Evolutionary conservation across 177 flowering plant species (phyloP).

Genomic region (Vitis hybrid): DNA sequence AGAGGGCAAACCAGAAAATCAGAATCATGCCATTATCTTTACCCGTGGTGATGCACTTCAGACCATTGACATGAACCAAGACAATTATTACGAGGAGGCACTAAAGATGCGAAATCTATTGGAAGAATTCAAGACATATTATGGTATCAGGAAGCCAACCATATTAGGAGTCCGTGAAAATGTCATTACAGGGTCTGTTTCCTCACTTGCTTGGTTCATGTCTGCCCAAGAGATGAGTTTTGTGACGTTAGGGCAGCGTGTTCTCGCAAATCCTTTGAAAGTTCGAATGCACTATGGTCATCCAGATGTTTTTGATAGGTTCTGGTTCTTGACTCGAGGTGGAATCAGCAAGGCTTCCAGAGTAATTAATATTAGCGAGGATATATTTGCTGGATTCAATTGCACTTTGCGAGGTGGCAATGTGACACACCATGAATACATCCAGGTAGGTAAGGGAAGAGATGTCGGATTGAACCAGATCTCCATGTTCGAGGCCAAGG

Average conservation of each 20-base stretch:
- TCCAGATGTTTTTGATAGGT: conserved; percentile 95
- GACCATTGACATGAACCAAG: conserved; percentile 99
- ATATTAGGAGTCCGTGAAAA: conserved; percentile 93
- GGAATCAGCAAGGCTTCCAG: conserved; percentile 95
- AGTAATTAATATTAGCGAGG: conserved; percentile 95
- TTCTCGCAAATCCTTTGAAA: conserved; percentile 89
- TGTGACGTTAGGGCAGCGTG: conserved; percentile 89
- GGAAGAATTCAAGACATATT: conserved; percentile 61
- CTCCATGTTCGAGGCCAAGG: conserved; percentile 94
- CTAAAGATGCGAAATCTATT: conserved; percentile 91
- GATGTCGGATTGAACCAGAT: conserved; percentile 96
- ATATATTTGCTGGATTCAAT: conserved; percentile 94
- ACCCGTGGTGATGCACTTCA: conserved; percentile 96
- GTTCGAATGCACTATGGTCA: conserved; percentile 98
- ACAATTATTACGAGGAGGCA: conserved; percentile 94
- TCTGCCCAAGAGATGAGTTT: conserved; percentile 96
- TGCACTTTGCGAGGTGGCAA: conserved; percentile 93
- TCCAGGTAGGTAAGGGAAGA: conserved; percentile 96
- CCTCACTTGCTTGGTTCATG: conserved; percentile 99
- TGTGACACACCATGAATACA: conserved; percentile 95
- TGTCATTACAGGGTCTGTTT: conserved; percentile 92
- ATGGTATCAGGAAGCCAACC: conserved; percentile 89
- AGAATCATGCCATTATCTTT: conserved; percentile 94
- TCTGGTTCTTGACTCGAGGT: conserved; percentile 91
- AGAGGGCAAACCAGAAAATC: conserved; percentile 98